Base-by-base conservation (phyloP, 768 basidiomycete species). In the Phaeolepiota aurea region DNA sequence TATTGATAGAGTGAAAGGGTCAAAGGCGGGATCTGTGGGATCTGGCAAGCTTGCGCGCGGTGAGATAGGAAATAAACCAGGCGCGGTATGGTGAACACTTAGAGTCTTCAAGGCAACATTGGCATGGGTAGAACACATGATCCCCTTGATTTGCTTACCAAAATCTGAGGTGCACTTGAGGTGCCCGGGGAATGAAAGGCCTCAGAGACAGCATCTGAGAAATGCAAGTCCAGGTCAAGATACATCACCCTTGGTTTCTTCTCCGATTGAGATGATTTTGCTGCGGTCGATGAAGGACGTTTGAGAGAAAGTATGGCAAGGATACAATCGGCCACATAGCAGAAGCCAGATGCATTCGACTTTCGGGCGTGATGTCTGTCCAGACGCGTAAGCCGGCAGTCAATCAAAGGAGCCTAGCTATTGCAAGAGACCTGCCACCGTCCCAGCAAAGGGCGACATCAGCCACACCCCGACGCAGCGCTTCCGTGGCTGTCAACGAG, bases 141-240 rank as follows among this genome's bases (percentile, higher is more conserved):
- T n/a, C n/a, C n/a, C n/a, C n/a, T n/a, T n/a, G n/a, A 34, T 32
- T 7, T 5, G 4, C 49, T 61, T 48, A 77, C 78, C 59, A 72
- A 53, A 41, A 75, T 68, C 46, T 77, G 76, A 5, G 68, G 61
- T 10, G 46, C 44, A 16, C 47, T 48, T 5, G 63, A 50, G 1
- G 64, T 58, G 16, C 51, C 50, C 1, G 70, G 61, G 1, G 65
- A 60, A 43, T 69, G 58, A 54, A 90, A 87, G 0, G 90, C 87
- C 28, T 84, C 73, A 0, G 85, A 83, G 33, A 93, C 89, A 0
- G 77, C 90, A 52, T 96, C 91, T 3, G 85, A 87, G 51, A 88
- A 91, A 56, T 97, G 93, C 2, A 96, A 68, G 56, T 97, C 93
- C 5, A 97, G 63, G 54, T 97, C 93, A 37, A 98, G 69, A 61